Evolutionary conservation across 2,329 filamentous ascomycete species (phyloP), one percentile per base, ranked within the genome.

Genomic region (Colletotrichum melonis): DNA sequence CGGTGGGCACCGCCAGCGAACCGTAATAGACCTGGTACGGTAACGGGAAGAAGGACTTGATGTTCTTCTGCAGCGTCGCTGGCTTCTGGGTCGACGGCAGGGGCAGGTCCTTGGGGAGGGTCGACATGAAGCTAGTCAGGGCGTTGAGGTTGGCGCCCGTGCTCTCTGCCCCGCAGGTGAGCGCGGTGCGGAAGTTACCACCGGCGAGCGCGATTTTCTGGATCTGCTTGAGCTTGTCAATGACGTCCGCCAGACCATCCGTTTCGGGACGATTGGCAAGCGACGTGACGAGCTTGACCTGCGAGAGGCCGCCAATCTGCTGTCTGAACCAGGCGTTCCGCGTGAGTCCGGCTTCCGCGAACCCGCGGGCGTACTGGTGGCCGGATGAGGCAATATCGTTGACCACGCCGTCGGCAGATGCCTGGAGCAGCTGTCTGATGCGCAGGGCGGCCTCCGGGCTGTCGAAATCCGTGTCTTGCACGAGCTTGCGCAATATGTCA

Each of bases 11-110:
- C 22, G 95, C 93, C 57, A 97, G 88, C 19, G 92, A 93, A 8
- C 96, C 95, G 80, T 98, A 98, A 81, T 97, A 98, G 42, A 99
- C 97, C 83, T 99, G 97, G 83, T 98, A 99, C 0, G 97, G 97
- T 22, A 99, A 88, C 28, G 96, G 93, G 84, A 97, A 98, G 84
- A 98, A 97, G 0, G 95, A 92, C 81, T 95, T 97, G 76, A 87
- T 86, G 75, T 91, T 87, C 75, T 84, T 84, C 35, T 84, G 76
- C 26, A 86, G 80, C 64, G 78, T 76, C 26, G 78, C 82, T 62
- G 80, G 79, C 63, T 75, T 79, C 54, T 69, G 77, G 74, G 73
- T 76, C 16, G 83, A 80, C 66, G 88, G 84, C 24, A 74, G 75
- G 5, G 74, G 67, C 55, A 73, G 76, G 56, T 82, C 79, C 30